Base-by-base conservation (phyloP, 2,329 filamentous ascomycete species). In the Arthrobotrys conoides region DNA sequence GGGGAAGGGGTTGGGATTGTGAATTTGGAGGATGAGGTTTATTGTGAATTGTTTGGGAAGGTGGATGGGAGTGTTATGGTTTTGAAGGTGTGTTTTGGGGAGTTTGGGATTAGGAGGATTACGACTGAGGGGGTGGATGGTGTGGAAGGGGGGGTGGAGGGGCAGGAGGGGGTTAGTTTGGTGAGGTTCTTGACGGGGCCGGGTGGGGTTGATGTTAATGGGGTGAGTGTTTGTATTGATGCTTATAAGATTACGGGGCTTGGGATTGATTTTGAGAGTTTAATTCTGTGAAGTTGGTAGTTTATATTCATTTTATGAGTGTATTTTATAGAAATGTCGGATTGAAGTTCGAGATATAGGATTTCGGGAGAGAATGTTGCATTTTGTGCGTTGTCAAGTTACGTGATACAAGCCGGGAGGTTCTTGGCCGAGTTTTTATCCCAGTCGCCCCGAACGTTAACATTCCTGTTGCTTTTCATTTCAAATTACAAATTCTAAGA, bases 301-400 rank as follows among this genome's bases (percentile, higher is more conserved):
- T 55, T 67, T 41, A 41, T 41, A 14, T 41, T 41, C 9, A 12
- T 41, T 12, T 41, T 2, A 12, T 16, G 10, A 5, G 10, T 14
- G 3, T 4, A 16, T 41, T 41, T 16, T 41, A 16, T 41, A 41
- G 3, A 16, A 14, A 5, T n/a, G 1, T 6, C 1, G 9, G 33
- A 36, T 36, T 36, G 6, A 12, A 36, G 33, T 36, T 12, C 33
- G 33, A 9, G 33, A 36, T 36, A 36, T 36, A 5, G 38, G 16
- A 16, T 16, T 22, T 77, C n/a, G n/a, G n/a, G 27, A 30, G 27
- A 30, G 27, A 30, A 3, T 30, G 73, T 77, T 71, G 73, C 6
- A 77, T 33, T 38, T 71, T 71, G 20, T 68, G 73, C 44, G 73
- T 77, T 77, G 73, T 44, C 46, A 20, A 55, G 33, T 76, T 77